Evolutionary conservation across 2,329 filamentous ascomycete species (phyloP), one percentile per base, ranked within the genome.

Genomic region (Verticillium klebahnii): DNA sequence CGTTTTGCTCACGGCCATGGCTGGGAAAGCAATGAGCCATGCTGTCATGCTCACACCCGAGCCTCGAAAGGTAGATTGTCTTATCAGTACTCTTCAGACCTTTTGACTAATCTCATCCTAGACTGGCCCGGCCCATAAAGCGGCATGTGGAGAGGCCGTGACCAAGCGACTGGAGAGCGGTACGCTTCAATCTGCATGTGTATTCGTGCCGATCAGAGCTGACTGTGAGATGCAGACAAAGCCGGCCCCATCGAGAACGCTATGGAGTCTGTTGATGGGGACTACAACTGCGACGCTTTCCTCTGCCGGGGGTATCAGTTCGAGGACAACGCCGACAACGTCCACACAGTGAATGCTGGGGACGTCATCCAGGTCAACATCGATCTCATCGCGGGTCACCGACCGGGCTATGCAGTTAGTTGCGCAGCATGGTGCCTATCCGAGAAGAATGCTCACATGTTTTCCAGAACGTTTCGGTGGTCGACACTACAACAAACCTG

Each of bases 391-490:
- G 73, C 74, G 2, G 74, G 75, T 0, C 77, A 78, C 65, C 69
- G 69, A 31, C 70, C 70, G 1, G 71, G 71, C n/a, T 69, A 68
- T 29, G 68, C 69, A 12, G 69, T 72, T 34, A 66, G 69, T 66
- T 17, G 15, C 0, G 0, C 25, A 3, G 40, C 1, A 50, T 25
- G 17, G 23, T 2, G 8, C 19, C 19, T 5, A 7, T 14, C 1
- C 3, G 29, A 19, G n/a, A 9, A 4, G 4, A 14, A 11, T 14
- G 4, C 34, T 36, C 14, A 36, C 34, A 36, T 2, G 5, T 36
- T 3, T 9, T 14, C 67, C 8, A 76, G 67, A 84, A 84, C 69
- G 77, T 84, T 61, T 80, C 78, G 39, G 76, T 84, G 57, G 73
- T 85, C 61, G 74, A 80, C 65, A 74, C 76, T 19, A 72, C 73